A percentile compares a stretch with the other conserved stretches of the same genome.
These are phyloP conservation scores for Penicillium occitanis DNA, from an alignment of 2,329 filamentous ascomycete species.

Conservation along the genomic window DNA sequence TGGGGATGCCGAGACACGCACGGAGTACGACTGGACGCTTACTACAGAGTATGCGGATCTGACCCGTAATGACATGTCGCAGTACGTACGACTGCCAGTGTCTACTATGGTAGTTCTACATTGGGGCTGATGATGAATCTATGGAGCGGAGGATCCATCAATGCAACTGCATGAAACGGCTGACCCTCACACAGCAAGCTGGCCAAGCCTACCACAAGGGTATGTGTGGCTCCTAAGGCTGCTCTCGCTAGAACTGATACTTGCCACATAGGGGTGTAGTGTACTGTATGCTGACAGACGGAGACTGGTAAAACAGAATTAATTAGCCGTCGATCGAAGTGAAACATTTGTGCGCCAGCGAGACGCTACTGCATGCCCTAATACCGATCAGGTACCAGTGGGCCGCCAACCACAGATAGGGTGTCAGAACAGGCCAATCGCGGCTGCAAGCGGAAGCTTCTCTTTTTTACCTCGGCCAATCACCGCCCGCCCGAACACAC, in stretches of 20 bases:
- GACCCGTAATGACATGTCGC: neutral
- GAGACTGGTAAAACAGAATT: neutral
- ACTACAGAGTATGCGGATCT: neutral
- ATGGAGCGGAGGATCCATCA: neutral
- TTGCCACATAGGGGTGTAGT: neutral
- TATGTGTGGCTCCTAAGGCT: neutral
- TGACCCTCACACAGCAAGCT: neutral
- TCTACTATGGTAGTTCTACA: too few relatives aligned
- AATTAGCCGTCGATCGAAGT: slow-evolving; percentile 17
- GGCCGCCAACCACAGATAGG: neutral
- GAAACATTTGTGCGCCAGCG: slow-evolving; percentile 8
- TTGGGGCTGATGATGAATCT: neutral
- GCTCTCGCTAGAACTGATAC: neutral
- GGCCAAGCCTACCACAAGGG: neutral
- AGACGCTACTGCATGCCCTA: neutral
- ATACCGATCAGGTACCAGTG: neutral
- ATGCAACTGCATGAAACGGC: slow-evolving; percentile 1
- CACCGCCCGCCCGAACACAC: neutral
- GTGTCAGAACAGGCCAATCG: slow-evolving; percentile 2
- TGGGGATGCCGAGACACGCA: neutral
- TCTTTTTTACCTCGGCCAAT: neutral
- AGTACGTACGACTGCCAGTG: neutral
- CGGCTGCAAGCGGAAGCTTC: slow-evolving; percentile 20
- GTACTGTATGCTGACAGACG: neutral
- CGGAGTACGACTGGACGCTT: neutral